Evolutionary conservation across 139 green algal species (phyloP), one percentile per base, ranked within the genome.

Genomic region (Auxenochlorella pyrenoidosa): DNA sequence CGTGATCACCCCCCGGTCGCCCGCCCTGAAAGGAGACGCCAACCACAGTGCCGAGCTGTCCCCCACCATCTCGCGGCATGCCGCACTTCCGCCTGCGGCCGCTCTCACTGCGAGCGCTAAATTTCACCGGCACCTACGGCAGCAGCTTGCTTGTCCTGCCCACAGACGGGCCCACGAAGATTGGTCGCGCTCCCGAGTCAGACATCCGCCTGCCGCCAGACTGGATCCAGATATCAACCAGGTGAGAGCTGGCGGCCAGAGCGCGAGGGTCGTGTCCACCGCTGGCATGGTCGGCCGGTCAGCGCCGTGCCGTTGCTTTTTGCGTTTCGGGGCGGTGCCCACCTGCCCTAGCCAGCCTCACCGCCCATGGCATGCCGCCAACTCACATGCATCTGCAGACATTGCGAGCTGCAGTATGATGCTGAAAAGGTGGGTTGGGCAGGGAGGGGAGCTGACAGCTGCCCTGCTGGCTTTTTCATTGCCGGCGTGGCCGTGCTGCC

Each of bases 191-290:
- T 1, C 66, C 43, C n/a, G 66, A 68, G 43, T 68, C 43, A 19
- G 43, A 70, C 36, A 38, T 87, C 28, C 34, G 28, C 51, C 71
- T 87, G 51, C 83, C 83, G 10, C 47, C 71, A 30, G 36, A 87
- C 65, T 87, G 83, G 83, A 58, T 87, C 13, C 83, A 87, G 36
- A 73, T 87, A 71, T 63, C 34, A 70, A 36, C 79, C 13, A 43
- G 75, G 54, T 63, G 54, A 63, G 54, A 24, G 16, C 54, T 63
- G 54, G 54, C 18, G 16, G 15, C 54, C 2, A 63, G 54, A 63
- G 54, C 47, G 18, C 16, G 3, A 63, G 16, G 54, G 16, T 24
- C 16, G 12, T 54, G 47, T 6, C 47, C 47, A 54, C n/a, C n/a
- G n/a, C n/a, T n/a, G n/a, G n/a, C n/a, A n/a, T n/a, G n/a, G n/a